Percentiles rank a stretch among this genome's conserved stretches.
phyloP scores from a whole-genome alignment of 345 rosid species.

The Hypericum androsaemum region DNA sequence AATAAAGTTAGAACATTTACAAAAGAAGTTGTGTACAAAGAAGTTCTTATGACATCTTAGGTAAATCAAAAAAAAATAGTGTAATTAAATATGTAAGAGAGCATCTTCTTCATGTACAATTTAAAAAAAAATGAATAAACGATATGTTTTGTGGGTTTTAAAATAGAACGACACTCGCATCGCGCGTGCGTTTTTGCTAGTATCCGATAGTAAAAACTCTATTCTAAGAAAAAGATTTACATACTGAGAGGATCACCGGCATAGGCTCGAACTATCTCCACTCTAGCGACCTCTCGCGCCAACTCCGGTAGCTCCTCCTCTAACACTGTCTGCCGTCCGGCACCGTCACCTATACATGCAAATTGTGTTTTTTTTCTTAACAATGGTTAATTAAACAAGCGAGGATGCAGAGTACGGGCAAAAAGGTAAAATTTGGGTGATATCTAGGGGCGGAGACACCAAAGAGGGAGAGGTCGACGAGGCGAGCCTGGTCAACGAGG shows the following conservation, averaged over 20 bases:
- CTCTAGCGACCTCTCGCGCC: constrained; percentile 84
- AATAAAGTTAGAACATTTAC: too few relatives aligned
- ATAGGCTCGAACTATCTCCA: constrained; percentile 72
- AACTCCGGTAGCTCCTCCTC: constrained; percentile 69
- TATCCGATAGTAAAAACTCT: not conserved
- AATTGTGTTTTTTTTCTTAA: constrained; percentile 1
- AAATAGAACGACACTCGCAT: too few relatives aligned
- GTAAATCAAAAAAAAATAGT: too few relatives aligned
- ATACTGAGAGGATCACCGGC: too few relatives aligned
- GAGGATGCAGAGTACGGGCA: not conserved
- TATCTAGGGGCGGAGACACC: constrained; percentile 50
- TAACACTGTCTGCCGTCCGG: constrained; percentile 21
- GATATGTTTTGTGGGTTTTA: too few relatives aligned
- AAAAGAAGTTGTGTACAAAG: too few relatives aligned
- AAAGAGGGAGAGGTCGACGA: constrained; percentile 31
- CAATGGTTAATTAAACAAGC: not conserved
- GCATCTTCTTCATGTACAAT: too few relatives aligned
- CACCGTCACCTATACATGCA: constrained; percentile 33
- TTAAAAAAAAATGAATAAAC: too few relatives aligned
- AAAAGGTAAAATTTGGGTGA: not conserved
- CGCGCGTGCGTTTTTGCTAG: too few relatives aligned
- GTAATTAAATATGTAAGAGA: too few relatives aligned
- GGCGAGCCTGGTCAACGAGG: constrained; percentile 42
- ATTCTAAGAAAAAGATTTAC: too few relatives aligned
- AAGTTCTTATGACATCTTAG: too few relatives aligned